Base-by-base conservation (phyloP, 805 yeast species). In the Candida suzukii region DNA sequence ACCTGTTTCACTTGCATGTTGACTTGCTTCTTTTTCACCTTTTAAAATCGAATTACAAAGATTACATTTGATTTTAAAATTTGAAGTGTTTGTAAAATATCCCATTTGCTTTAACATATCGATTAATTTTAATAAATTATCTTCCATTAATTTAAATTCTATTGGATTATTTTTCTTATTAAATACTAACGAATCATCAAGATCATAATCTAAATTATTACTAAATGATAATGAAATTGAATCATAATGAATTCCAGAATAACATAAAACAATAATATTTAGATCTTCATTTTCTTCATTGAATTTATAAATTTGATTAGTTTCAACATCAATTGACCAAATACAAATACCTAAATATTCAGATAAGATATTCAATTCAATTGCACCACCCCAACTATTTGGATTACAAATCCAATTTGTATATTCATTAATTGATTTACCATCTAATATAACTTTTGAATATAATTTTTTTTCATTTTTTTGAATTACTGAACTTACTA, bases 351-450 rank as follows among this genome's bases (percentile, higher is more conserved):
- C 63, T 32, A 80, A 66, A 46, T 70, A 67, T 27, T 69, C 65
- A 2, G 85, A 69, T 24, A 84, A 54, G 7, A 84, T 80, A 9
- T 78, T 76, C 36, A 83, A 60, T 54, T 84, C 95, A 37, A 84
- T 83, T 2, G 87, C 91, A 7, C 95, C 95, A 25, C 95, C 95
- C 95, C 93, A 84, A 16, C 83, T 71, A 28, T 70, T 76, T 17
- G 70, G 70, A 42, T 70, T 62, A 36, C 54, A 48, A 19, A 84
- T 84, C 91, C 93, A 84, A 7, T 60, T 46, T 27, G 73, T 60
- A 53, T 84, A 84, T 10, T 73, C 71, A 0, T 54, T 52, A 2
- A 63, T 57, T 0, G 71, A 60, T 44, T 66, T 66, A 3, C 85
- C 88, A 3, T 85, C 88, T 37, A 84, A 61, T 3, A 81, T 71